phyloP scores from a whole-genome alignment of 768 basidiomycete genomes.

The Termitomyces bulborhizus region DNA sequence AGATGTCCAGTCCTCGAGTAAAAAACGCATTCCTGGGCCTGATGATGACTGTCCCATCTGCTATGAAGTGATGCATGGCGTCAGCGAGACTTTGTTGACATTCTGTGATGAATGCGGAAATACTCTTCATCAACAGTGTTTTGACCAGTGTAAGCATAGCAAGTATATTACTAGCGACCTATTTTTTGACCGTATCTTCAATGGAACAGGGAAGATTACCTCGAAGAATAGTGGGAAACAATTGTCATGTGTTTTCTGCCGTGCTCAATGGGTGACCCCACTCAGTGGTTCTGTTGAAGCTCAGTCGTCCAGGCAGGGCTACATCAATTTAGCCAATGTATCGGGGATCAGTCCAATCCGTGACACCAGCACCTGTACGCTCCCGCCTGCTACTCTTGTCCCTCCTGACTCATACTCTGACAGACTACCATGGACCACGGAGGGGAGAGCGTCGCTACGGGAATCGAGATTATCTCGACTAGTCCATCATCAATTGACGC shows the following conservation, averaged over 20 bases:
- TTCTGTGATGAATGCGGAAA: too few species aligned
- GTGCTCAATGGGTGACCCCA: conserved; percentile 46
- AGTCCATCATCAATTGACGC: neutral
- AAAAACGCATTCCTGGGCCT: too few species aligned
- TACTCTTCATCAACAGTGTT: too few species aligned
- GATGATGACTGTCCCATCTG: too few species aligned
- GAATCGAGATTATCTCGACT: conserved; percentile 17
- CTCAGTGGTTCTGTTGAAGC: conserved; percentile 16
- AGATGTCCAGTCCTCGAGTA: too few species aligned
- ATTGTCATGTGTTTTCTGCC: conserved; percentile 76
- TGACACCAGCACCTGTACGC: conserved; percentile 66
- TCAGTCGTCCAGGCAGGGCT: conserved; percentile 42
- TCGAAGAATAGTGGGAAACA: conserved; percentile 28
- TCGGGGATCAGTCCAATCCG: conserved; percentile 54
- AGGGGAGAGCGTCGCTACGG: conserved; percentile 22
- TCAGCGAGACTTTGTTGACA: too few species aligned
- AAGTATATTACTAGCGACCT: too few species aligned
- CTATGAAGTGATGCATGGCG: too few species aligned
- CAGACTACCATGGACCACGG: conserved; percentile 32
- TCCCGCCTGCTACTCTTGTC: neutral
- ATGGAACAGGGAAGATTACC: conserved; percentile 26
- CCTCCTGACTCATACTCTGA: neutral
- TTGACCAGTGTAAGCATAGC: too few species aligned
- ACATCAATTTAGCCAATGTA: conserved; percentile 54
- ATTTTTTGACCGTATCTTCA: neutral